Base-by-base conservation (phyloP, 2,329 filamentous ascomycete species). In the Arachnomyces sp. region DNA sequence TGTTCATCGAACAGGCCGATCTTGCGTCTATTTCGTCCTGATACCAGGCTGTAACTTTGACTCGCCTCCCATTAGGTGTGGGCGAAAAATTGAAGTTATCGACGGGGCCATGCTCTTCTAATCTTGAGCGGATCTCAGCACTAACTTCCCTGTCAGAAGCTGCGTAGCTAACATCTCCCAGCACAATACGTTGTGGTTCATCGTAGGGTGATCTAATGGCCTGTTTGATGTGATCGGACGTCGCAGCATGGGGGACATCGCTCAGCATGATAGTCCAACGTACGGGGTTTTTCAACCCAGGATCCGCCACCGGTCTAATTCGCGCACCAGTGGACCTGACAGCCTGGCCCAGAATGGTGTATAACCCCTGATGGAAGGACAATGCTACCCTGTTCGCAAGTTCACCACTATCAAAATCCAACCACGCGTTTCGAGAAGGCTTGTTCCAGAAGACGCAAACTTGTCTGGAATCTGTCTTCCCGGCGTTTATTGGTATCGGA, bases 41-140 rank as follows among this genome's bases (percentile, higher is more conserved):
- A 33, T 71, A 73, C 2, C 52, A 50, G 1, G 61, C 67, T 11
- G 53, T 57, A 0, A 60, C 67, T 44, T 67, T 67, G 13, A 63
- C 42, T 2, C 65, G 54, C 40, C 62, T 67, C 2, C 55, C 55
- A 0, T 45, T 25, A 9, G 20, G 5, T 5, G 5, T 25, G 20
- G 20, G 20, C 20, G 20, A 5, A 9, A 25, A 9, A 25, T 25
- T 5, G 20, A 25, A 25, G 20, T 9, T 25, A 5, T 25, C 20
- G 9, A 25, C 5, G 5, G 20, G 20, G 20, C 20, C 20, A 25
- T 25, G 20, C 20, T 25, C 20, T 25, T 25, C 38, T 3, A 43
- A 33, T 5, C 50, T 46, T 32, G 45, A 47, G 25, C 44, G 39
- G 7, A 52, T 45, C 14, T 43, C 38, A 37, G 45, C 36, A 32